Percentiles rank a stretch among this genome's conserved stretches.
Evolutionary conservation across 345 rosid genomes (phyloP).

Genomic region (Aquilaria malaccensis): DNA sequence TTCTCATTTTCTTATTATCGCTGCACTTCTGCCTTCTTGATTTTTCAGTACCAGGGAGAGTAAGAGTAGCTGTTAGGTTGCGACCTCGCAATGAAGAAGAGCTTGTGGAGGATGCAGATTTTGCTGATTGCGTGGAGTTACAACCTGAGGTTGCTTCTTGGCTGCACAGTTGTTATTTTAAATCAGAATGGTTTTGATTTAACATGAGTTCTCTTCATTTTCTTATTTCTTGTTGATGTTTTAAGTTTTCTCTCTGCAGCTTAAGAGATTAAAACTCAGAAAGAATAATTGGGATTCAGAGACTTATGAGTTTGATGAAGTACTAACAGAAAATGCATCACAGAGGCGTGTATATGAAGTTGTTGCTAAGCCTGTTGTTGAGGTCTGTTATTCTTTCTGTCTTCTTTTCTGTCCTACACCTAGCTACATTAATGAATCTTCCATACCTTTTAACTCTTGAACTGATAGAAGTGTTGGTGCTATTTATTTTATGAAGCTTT

Average conservation of each 20-base stretch:
- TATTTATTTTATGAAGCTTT: no score
- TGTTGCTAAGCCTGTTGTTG: constrained; percentile 98
- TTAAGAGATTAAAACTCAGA: constrained; percentile 91
- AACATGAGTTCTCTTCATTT: background rate
- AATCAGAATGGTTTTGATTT: background rate
- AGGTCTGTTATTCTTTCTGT: constrained; percentile 37
- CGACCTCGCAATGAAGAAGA: constrained; percentile 91
- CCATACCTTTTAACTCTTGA: background rate
- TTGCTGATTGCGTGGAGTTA: constrained; percentile 94
- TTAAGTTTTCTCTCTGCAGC: constrained; percentile 28
- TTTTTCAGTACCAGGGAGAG: constrained; percentile 81
- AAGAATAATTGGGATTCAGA: constrained; percentile 98
- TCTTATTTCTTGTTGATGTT: background rate
- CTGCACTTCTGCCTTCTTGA: background rate
- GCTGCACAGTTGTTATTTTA: constrained; percentile 7
- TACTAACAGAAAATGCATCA: constrained; percentile 91
- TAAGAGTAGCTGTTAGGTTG: constrained; percentile 91
- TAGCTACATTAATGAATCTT: background rate
- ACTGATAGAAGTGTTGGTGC: no score
- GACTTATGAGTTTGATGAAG: constrained; percentile 94
- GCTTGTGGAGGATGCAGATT: constrained; percentile 85
- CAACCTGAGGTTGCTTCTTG: constrained; percentile 73
- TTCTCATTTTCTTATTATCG: no score
- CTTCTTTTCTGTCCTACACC: background rate
- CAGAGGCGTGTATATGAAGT: constrained; percentile 96